Conservation (phyloP, 2,329 filamentous ascomycete species). For the Aschersonia sp. region DNA sequence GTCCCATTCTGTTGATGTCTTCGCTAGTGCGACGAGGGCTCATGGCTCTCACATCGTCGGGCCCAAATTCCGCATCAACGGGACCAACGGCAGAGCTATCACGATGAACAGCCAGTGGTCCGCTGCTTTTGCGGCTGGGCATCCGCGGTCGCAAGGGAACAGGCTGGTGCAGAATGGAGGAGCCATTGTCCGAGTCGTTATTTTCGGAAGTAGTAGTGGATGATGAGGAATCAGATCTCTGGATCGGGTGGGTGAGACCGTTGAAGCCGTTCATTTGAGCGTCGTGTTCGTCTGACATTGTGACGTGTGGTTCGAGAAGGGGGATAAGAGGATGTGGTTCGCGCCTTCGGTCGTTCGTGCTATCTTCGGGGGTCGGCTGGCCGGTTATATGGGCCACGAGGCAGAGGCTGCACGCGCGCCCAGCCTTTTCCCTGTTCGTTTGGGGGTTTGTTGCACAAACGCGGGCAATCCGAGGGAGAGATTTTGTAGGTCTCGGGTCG, state of each 20-base stretch:
- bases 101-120: constrained; percentile 68
- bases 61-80: constrained; percentile 61
- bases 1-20: constrained; percentile 75
- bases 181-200: constrained; percentile 26
- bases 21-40: constrained; percentile 82
- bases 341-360: too few relatives aligned
- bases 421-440: background rate
- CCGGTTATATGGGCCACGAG: background rate
- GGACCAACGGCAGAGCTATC: constrained; percentile 62
- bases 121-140: constrained; percentile 62
- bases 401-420: too few relatives aligned
- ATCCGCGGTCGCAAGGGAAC: constrained; percentile 49
- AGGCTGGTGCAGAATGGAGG: constrained; percentile 35
- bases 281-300: constrained; percentile 12
- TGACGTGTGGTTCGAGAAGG: too few relatives aligned
- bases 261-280: constrained; percentile 9
- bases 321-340: background rate
- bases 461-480: background rate
- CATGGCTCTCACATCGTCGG: constrained; percentile 86
- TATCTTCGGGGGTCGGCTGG: background rate
- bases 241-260: constrained; percentile 17
- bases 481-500: background rate
- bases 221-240: constrained; percentile 21
- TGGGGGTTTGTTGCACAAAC: background rate
- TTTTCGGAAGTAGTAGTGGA: constrained; percentile 20